Evolutionary conservation across 2,329 filamentous ascomycete species (phyloP), one percentile per base, ranked within the genome.

Genomic region (Elsinoe necatrix): DNA sequence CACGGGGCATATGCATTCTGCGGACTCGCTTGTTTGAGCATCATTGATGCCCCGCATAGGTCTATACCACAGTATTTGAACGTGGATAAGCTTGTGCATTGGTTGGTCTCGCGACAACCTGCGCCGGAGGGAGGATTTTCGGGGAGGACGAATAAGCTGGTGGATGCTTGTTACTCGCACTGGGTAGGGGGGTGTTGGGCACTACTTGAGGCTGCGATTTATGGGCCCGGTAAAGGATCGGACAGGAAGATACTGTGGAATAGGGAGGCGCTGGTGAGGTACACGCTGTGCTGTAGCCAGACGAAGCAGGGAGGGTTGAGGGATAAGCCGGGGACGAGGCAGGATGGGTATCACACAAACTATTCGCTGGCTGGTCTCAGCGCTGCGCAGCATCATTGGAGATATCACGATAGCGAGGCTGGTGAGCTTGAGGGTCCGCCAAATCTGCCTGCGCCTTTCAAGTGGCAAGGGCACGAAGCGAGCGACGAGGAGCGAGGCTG

Each of bases 1-100:
- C 93, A 98, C 73, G 93, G 93, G 60, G 93, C 89, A 61, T 98
- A 97, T 74, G 89, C 92, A 23, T 97, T 97, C 72, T 96, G 92
- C 72, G 91, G 88, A 57, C 75, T 98, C 58, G 93, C 86, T 56
- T 95, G 89, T 71, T 80, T 98, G 56, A 86, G 88, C 65, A 88
- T 97, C 61, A 75, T 97, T 48, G 90, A 88, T 66, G 78, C 85
- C 57, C 92, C 93, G 57, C 80, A 87, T 69, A 78, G 81, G 63
- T 86, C 82, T 61, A 83, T 96, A 62, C 78, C 82, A 59, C 83
- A 80, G 81, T 92, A 80, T 71, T 80, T 98, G 59, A 79, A 97
- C 71, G 73, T 96, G 56, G 80, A 84, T 60, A 77, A 83, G 54
- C 79, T 98, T 55, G 79, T 93, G 48, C 83, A 85, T 59, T 98